Evolutionary conservation across 2,329 filamentous ascomycete genomes (phyloP), one percentile per base, ranked within the genome.

Genomic region (Neofusicoccum laricinum): DNA sequence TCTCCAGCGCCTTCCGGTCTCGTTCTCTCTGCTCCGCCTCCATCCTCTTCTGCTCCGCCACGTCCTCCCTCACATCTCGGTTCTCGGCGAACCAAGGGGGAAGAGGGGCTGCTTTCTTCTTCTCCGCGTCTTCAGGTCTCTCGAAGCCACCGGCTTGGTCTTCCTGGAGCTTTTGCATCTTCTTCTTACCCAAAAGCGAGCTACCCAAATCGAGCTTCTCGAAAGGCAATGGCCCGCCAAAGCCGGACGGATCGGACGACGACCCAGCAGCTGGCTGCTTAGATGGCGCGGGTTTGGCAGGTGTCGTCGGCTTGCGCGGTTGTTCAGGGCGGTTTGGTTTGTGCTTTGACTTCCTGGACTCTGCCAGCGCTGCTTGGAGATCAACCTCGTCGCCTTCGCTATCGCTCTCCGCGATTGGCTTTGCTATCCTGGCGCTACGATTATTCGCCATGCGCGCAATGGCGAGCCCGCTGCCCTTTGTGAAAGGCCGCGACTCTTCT

Each of bases 201-300:
- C 86, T 88, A 49, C 90, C 87, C 1, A 97, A 82, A 72, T 92
- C 84, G 6, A 89, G 78, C 58, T 84, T 94, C 69, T 97, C 93
- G 71, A 99, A 99, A 0, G 95, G 95, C 4, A 99, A 77, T 0
- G 93, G 92, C 0, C 94, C 94, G 68, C 86, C 86, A 71, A 96
- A 90, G 2, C 76, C 78, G 59, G 86, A 82, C 68, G 85, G 86
- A 40, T 84, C 81, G 57, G 86, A 87, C 10, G 83, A 87, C 10
- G 82, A 71, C 2, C 79, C 71, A 19, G 78, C 73, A 3, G 76
- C 71, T 30, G 74, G 68, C 53, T 76, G 73, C 3, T 66, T 49
- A 34, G 64, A 38, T 14, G 67, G 49, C 36, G 65, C 25, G 17
- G 50, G 7, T 15, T 46, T 46, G 51, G 65, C 36, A 10, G 57